These are phyloP conservation scores for Ustilago bromivora DNA, from an alignment of 1,284 basidiomycete genomes.

Conservation along the genomic window DNA sequence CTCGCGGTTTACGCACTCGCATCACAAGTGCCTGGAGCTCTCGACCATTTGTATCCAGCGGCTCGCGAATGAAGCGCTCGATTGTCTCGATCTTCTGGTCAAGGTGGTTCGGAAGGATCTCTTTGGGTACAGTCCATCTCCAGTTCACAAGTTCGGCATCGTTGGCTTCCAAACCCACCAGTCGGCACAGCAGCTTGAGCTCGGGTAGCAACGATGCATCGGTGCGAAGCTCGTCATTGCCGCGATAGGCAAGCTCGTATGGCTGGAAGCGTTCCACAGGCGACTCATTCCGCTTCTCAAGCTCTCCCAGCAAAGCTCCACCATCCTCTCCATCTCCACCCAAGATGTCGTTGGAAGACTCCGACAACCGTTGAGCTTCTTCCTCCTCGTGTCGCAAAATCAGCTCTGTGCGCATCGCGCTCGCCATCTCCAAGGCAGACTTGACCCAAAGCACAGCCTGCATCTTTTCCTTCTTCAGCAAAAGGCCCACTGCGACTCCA, in stretches of 20 bases:
- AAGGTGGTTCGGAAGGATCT: slow-evolving; percentile 50
- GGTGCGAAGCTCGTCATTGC: slow-evolving; percentile 51
- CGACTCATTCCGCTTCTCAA: slow-evolving; percentile 41
- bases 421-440: slow-evolving; percentile 63
- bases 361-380: slow-evolving; percentile 18
- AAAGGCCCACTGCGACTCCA: slow-evolving; percentile 64
- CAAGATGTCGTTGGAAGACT: not conserved
- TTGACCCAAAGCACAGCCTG: slow-evolving; percentile 65
- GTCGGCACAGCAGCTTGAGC: slow-evolving; percentile 65
- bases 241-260: slow-evolving; percentile 38
- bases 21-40: slow-evolving; percentile 52
- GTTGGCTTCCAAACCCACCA: slow-evolving; percentile 57
- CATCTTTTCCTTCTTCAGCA: slow-evolving; percentile 64
- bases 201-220: slow-evolving; percentile 58
- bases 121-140: slow-evolving; percentile 62
- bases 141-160: slow-evolving; percentile 50
- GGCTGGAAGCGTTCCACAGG: slow-evolving; percentile 38
- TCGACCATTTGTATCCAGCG: slow-evolving; percentile 50
- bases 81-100: slow-evolving; percentile 60
- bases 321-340: slow-evolving; percentile 14
- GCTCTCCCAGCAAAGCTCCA: slow-evolving; percentile 25
- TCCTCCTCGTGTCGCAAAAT: slow-evolving; percentile 40
- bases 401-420: slow-evolving; percentile 53
- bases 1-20: slow-evolving; percentile 47
- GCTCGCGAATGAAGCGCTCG: slow-evolving; percentile 63